Evolutionary conservation across 176 grass and related monocot species (phyloP), one percentile per base, ranked within the genome.

Genomic region (Avena atlantica): DNA sequence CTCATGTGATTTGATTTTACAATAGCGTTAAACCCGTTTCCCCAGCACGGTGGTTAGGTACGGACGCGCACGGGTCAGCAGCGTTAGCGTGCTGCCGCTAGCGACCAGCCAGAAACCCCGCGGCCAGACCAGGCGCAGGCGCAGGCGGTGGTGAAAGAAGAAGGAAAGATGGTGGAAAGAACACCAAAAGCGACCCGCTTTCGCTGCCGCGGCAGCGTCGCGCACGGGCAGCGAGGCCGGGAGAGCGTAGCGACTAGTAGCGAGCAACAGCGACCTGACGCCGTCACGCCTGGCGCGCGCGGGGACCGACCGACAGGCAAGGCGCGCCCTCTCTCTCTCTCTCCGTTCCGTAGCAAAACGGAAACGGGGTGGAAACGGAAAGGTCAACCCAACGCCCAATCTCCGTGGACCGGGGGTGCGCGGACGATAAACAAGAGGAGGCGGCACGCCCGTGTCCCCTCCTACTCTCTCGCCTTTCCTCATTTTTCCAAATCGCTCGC

Each of bases 381-480:
- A 13, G 86, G 85, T 90, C 88, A 90, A 87, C 85, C 55, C 21
- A 5, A 51, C 21, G 12, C 12, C 1, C 21, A 48, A 0, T 14
- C 77, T 44, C 59, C 47, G 83, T 84, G 67, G 85, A 87, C 80
- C 66, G 20, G 49, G 66, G 31, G 64, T 5, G 68, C 4, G 21
- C 20, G 36, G 84, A 61, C 71, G 82, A 92, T 90, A 88, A 93
- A 81, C 81, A 69, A 45, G 45, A 49, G 45, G 70, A 49, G 45
- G 70, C 42, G 70, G 70, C 71, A 49, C 23, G 40, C 58, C 36
- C n/a, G 87, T 51, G 67, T 31, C 29, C 45, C 19, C 25, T 57
- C 37, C 3, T 17, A 13, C 1, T 34, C 71, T 80, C 40, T 55
- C 24, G 15, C 5, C 62, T 44, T 5, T 16, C 24, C 87, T 17